phyloP scores from a whole-genome alignment of 164 flowering plant genomes.

The Stephania japonica region DNA sequence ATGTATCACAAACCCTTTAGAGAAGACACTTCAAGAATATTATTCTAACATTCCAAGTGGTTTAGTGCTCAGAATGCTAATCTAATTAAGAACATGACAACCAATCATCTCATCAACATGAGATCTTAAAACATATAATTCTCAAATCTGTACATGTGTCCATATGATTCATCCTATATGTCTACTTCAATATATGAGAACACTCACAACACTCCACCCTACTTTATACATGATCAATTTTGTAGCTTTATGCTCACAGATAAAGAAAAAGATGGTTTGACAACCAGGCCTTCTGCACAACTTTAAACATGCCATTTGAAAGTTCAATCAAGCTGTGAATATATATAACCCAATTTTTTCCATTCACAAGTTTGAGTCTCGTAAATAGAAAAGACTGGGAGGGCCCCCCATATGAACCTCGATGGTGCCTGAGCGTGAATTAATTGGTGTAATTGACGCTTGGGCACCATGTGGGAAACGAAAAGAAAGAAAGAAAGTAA shows the following conservation, averaged over 20 bases:
- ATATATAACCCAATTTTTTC: no score
- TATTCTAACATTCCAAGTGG: no score
- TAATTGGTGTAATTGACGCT: not conserved
- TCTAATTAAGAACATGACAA: not conserved
- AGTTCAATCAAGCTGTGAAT: no score
- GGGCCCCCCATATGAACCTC: no score
- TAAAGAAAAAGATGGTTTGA: not conserved
- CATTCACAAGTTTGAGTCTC: no score
- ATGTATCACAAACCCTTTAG: no score
- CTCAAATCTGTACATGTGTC: not conserved
- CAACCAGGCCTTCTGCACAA: not conserved
- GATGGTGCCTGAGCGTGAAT: no score
- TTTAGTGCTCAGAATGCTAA: no score
- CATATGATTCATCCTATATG: not conserved
- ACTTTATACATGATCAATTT: slow-evolving; percentile 1
- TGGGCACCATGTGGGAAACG: not conserved
- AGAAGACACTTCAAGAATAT: no score
- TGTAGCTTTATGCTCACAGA: not conserved
- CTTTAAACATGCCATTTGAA: no score
- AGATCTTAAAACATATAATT: slow-evolving; percentile 12
- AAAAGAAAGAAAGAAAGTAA: not conserved
- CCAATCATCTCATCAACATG: slow-evolving; percentile 14
- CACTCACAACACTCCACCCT: not conserved
- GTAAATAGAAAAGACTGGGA: no score
- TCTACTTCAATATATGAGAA: slow-evolving; percentile 6